Percentiles rank a stretch among this genome's conserved stretches.
phyloP scores from a whole-genome alignment of 306 rosid species.

The Quercus glauca region DNA sequence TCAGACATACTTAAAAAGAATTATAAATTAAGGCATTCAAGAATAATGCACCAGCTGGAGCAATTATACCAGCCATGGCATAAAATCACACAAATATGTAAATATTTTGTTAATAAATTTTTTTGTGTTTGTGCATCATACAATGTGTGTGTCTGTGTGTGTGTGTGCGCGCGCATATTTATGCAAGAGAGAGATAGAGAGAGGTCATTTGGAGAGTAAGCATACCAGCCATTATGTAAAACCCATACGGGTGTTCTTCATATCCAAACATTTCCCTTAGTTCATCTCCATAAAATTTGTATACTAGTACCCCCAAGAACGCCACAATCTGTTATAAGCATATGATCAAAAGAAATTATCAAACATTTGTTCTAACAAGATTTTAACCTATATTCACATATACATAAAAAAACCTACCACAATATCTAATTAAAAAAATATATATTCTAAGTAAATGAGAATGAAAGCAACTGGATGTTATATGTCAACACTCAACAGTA shows the following conservation, averaged over 20 bases:
- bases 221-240: conserved; percentile 94
- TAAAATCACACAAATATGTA: background rate
- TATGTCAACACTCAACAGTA: background rate
- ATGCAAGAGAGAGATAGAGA: background rate
- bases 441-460: background rate
- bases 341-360: conserved; percentile 21
- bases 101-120: background rate
- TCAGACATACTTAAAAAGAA: background rate
- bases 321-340: conserved; percentile 78
- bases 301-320: conserved; percentile 88
- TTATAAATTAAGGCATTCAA: background rate
- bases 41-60: background rate
- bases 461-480: background rate
- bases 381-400: background rate
- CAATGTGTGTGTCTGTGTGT: background rate
- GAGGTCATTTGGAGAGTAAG: conserved; percentile 3
- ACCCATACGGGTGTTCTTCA: conserved; percentile 97
- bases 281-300: conserved; percentile 95
- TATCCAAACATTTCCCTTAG: conserved; percentile 97
- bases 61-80: background rate
- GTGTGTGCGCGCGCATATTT: background rate
- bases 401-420: background rate
- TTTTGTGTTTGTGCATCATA: background rate
- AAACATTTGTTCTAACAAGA: conserved; percentile 19
- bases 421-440: conserved; percentile 15